Evolutionary conservation across 192 early-diverging fungal species (phyloP), one percentile per base, ranked within the genome.

Genomic region (Backusella liffmaniae): DNA sequence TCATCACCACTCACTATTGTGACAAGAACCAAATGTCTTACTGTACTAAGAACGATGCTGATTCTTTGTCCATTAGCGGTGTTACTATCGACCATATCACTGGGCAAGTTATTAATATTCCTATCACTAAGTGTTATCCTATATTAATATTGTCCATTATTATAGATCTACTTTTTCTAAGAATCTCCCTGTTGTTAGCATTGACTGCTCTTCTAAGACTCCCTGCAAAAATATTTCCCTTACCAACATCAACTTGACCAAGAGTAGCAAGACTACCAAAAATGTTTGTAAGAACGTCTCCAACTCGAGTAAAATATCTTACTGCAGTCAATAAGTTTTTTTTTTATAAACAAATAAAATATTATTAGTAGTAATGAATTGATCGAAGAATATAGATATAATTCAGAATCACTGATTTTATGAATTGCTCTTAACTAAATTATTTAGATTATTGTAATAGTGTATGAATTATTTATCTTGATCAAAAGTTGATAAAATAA

Each of bases 1-100:
- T 88, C 53, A 67, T 82, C 35, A 88, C 84, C 36, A 73, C 81
- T 21, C 87, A 88, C 21, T 82, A 88, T 66, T 88, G 84, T 73
- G 76, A 73, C 62, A 85, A 85, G 44, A 82, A 75, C 32, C 72
- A 79, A 8, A 68, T 79, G 35, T 79, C 82, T 46, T 78, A 80
- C 42, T 80, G 75, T 16, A 78, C 76, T 7, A 77, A 74, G 16
- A 78, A 78, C 56, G 82, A 73, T 69, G 51, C 84, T 10, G 41
- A 39, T 4, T 76, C 70, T 13, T 70, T 76, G 51, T 76, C 76
- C 12, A 88, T 88, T 73, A 77, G 80, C 9, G 78, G 77, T 66
- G 74, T 88, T 34, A 84, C 68, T 18, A 49, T 82, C 36, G 71
- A 74, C 53, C 84, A 86, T 46, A 73, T 86, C 10, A 77, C 82